Evolutionary conservation across 768 basidiomycete species (phyloP).

Genomic region (Mrakia gelida): DNA sequence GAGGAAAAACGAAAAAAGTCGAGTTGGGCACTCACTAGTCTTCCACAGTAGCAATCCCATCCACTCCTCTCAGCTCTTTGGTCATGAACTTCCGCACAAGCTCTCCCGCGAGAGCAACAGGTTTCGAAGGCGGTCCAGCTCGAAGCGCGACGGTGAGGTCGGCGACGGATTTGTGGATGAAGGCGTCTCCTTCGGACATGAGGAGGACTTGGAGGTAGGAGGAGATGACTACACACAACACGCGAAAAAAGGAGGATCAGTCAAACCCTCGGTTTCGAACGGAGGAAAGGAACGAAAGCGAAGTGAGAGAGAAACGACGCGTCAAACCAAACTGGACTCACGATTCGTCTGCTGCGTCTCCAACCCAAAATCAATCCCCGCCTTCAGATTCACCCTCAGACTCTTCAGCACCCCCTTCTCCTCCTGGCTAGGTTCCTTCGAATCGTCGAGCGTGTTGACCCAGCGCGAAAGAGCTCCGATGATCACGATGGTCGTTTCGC

Average conservation of each 20-base stretch:
- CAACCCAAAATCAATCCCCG: conserved; percentile 85
- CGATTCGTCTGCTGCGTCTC: conserved; percentile 20
- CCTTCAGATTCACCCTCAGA: conserved; percentile 77
- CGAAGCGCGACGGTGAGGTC: conserved; percentile 67
- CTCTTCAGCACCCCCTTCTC: conserved; percentile 73
- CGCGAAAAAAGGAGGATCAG: conserved; percentile 35
- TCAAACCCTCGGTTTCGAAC: neutral
- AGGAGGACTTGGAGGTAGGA: conserved; percentile 91
- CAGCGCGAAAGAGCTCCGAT: conserved; percentile 87
- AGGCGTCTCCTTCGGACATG: conserved; percentile 93
- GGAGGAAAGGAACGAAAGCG: neutral
- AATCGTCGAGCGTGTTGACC: conserved; percentile 81
- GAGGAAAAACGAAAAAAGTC: neutral
- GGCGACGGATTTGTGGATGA: conserved; percentile 69
- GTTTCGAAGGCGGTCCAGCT: conserved; percentile 60
- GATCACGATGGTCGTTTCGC: conserved; percentile 77
- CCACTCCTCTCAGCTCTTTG: conserved; percentile 61
- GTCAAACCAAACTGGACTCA: neutral
- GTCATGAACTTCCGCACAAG: conserved; percentile 84
- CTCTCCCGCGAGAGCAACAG: conserved; percentile 67
- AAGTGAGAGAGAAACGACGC: neutral
- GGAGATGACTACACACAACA: conserved; percentile 58
- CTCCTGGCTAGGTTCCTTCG: conserved; percentile 61
- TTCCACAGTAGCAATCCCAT: conserved; percentile 73
- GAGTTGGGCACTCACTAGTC: conserved; percentile 65